Evolutionary conservation across 2,329 filamentous ascomycete genomes (phyloP), one percentile per base, ranked within the genome.

Genomic region (Zasmidium citrigriseum): DNA sequence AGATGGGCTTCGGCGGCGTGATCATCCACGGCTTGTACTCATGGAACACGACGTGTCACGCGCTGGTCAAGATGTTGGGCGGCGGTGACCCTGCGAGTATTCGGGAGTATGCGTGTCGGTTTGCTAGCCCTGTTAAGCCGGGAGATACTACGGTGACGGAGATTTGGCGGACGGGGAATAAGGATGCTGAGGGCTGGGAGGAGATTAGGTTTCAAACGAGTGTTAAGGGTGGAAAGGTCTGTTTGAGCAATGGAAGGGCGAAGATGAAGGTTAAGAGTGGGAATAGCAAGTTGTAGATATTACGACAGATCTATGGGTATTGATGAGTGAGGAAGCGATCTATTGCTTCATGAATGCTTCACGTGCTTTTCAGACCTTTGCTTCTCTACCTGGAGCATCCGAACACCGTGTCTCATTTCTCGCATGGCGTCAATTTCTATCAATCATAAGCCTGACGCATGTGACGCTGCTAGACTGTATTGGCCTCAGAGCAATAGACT

Each of bases 1-100:
- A 91, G 78, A 96, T 96, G 90, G 92, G 93, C 60, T 96, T 96
- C 67, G 90, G 91, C 24, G 92, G 92, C 29, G 81, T 86, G 67
- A 96, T 96, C 75, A 89, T 96, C 73, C 92, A 96, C 77, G 93
- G 93, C 20, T 81, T 96, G 47, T 96, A 88, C 78, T 90, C 86
- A 67, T 96, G 90, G 60, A 66, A 66, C 48, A 85, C 84, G 57
- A 84, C 89, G 1, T 85, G 84, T 16, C 90, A 93, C 70, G 86
- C 83, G 24, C 79, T 96, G 59, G 79, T 96, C 55, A 83, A 89
- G 74, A 78, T 83, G 41, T 80, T 96, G 20, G 91, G 91, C 47
- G 88, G 83, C 48, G 89, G 88, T 73, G 85, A 96, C 70, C 89
- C 92, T 1, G 83, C 83, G 64, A 96, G 93, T 70, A 81, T 97